Evolutionary conservation across 768 basidiomycete genomes (phyloP).

Genomic region (Tubosaeta sp.): DNA sequence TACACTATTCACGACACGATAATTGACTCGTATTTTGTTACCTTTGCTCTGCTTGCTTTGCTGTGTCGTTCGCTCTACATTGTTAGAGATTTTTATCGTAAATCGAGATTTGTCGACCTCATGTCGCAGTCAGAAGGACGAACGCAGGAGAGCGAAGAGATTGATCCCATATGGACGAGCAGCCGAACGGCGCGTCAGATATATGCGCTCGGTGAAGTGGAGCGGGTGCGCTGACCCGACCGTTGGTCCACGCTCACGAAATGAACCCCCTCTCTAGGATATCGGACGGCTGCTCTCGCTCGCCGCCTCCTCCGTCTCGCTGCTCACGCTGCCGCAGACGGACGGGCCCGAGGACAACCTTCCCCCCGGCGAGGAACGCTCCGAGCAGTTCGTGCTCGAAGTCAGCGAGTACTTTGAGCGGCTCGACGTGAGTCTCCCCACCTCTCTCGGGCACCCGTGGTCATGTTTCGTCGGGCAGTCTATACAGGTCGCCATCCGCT

Average conservation of each 20-base stretch:
- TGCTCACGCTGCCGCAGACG: constrained; percentile 80
- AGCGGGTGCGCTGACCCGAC: constrained; percentile 49
- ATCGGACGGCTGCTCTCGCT: constrained; percentile 71
- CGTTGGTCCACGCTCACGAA: not conserved
- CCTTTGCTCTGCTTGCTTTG: constrained; percentile 22
- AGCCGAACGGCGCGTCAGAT: constrained; percentile 81
- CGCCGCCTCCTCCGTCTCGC: constrained; percentile 73
- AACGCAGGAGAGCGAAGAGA: constrained; percentile 31
- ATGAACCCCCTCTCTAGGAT: constrained; percentile 43
- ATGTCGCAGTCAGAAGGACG: constrained; percentile 25
- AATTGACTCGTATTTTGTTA: constrained; percentile 28
- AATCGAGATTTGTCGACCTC: not conserved
- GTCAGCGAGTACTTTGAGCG: constrained; percentile 84
- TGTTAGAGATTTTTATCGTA: too few species aligned
- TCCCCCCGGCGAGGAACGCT: constrained; percentile 78
- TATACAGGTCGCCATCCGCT: constrained; percentile 74
- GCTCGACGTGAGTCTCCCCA: constrained; percentile 56
- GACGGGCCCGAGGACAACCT: constrained; percentile 63
- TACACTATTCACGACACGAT: constrained; percentile 23
- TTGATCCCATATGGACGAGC: constrained; percentile 78
- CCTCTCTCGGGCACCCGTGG: not conserved
- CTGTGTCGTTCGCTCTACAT: constrained; percentile 11
- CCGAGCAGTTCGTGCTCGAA: constrained; percentile 81
- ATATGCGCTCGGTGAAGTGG: constrained; percentile 73
- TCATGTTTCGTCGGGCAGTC: constrained; percentile 29